These are phyloP conservation scores for Mycena kentingensis DNA, from an alignment of 768 basidiomycete genomes.

Conservation along the genomic window DNA sequence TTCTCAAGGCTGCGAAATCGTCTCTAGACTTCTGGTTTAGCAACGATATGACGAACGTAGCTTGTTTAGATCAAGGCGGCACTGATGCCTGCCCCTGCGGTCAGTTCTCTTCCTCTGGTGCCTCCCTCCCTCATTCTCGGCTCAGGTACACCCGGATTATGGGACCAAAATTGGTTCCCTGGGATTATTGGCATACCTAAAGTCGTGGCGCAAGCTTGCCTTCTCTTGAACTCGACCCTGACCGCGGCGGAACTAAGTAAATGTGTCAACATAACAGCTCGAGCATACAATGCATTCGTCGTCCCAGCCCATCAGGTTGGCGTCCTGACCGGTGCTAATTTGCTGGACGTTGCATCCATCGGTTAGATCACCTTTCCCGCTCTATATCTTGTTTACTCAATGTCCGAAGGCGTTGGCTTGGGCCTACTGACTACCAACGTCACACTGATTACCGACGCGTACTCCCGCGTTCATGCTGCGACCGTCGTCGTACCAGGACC, in stretches of 20 bases:
- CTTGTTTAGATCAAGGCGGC: slow-evolving; percentile 60
- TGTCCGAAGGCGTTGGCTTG: slow-evolving; percentile 47
- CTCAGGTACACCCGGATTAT: neutral
- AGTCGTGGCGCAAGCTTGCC: slow-evolving; percentile 56
- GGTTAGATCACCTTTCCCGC: slow-evolving; percentile 28
- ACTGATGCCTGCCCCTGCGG: slow-evolving; percentile 54
- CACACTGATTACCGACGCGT: slow-evolving; percentile 51
- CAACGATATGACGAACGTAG: slow-evolving; percentile 54
- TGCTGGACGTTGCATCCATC: slow-evolving; percentile 65
- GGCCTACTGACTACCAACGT: slow-evolving; percentile 44
- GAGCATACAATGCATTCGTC: slow-evolving; percentile 51
- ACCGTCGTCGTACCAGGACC: slow-evolving; percentile 50
- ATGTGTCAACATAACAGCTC: slow-evolving; percentile 52
- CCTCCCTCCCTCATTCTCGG: too few species aligned
- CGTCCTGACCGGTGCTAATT: slow-evolving; percentile 64
- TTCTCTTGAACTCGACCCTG: slow-evolving; percentile 53
- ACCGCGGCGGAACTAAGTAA: slow-evolving; percentile 32
- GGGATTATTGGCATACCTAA: slow-evolving; percentile 67
- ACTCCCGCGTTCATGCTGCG: slow-evolving; percentile 52
- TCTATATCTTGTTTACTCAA: neutral
- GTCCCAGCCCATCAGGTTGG: slow-evolving; percentile 45
- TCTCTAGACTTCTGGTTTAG: slow-evolving; percentile 69
- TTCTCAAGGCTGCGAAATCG: slow-evolving; percentile 41
- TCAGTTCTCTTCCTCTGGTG: too few species aligned
- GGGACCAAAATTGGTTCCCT: slow-evolving; percentile 63